Evolutionary conservation across 2,329 filamentous ascomycete genomes (phyloP).

Genomic region (Didymosphaeria variabile): DNA sequence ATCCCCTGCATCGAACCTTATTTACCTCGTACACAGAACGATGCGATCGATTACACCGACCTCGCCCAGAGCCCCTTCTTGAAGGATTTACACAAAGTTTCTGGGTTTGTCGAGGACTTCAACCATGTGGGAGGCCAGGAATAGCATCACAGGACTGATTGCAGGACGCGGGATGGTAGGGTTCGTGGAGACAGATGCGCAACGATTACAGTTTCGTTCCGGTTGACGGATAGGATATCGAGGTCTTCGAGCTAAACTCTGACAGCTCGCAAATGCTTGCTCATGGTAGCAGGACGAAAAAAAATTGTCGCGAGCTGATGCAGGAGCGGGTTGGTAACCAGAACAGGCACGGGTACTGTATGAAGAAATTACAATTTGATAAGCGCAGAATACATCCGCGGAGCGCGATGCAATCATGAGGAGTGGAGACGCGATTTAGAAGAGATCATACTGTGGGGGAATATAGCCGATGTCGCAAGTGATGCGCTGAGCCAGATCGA

Average conservation of each 20-base stretch:
- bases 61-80: neutral
- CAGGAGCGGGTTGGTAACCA: neutral
- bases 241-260: neutral
- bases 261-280: neutral
- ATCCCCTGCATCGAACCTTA: conserved; percentile 2
- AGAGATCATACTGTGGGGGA: neutral
- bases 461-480: conserved; percentile 2
- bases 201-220: neutral
- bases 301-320: neutral
- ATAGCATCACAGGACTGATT: neutral
- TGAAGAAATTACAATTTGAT: neutral
- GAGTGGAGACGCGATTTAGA: neutral
- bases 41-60: neutral
- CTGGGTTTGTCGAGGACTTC: neutral
- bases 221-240: neutral
- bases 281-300: neutral
- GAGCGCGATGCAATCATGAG: neutral
- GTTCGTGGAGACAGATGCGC: neutral
- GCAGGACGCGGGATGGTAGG: neutral
- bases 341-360: neutral
- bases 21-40: neutral
- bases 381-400: neutral
- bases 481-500: neutral
- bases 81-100: neutral
- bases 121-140: neutral